Conservation (phyloP, 257 asterid species). For the Solanum gandarillasii region DNA sequence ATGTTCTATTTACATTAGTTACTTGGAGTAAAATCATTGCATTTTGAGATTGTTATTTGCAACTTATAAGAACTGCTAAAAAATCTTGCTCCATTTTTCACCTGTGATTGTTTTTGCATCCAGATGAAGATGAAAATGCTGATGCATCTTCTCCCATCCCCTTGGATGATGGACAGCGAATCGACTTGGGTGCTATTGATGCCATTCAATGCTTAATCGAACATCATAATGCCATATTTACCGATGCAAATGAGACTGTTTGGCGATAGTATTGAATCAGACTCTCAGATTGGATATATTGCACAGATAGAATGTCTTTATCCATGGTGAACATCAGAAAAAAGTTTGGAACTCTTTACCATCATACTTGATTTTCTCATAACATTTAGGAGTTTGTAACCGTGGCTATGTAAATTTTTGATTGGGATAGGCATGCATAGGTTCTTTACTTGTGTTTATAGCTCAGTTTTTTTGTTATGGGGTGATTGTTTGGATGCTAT, state of each 20-base stretch:
- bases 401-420: conserved; percentile 4
- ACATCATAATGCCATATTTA: conserved; percentile 74
- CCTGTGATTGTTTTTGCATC: conserved; percentile 1
- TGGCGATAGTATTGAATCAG: conserved; percentile 35
- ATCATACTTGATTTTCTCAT: neutral
- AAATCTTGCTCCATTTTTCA: neutral
- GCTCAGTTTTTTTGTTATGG: neutral
- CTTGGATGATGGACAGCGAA: conserved; percentile 58
- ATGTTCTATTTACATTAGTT: neutral
- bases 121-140: conserved; percentile 45
- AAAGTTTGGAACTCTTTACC: neutral
- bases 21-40: neutral
- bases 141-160: conserved; percentile 76
- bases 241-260: conserved; percentile 76
- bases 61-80: neutral
- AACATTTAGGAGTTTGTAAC: neutral
- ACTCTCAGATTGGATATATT: neutral
- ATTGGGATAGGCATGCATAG: neutral
- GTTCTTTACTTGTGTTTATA: neutral
- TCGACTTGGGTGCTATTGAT: conserved; percentile 74
- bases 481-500: neutral
- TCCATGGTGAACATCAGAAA: neutral
- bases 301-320: conserved; percentile 23
- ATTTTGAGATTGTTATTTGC: neutral
- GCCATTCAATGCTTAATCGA: conserved; percentile 77